Evolutionary conservation across 495 filamentous ascomycete genomes (phyloP), one percentile per base, ranked within the genome.

Genomic region (Penicillium dipodomyicola): DNA sequence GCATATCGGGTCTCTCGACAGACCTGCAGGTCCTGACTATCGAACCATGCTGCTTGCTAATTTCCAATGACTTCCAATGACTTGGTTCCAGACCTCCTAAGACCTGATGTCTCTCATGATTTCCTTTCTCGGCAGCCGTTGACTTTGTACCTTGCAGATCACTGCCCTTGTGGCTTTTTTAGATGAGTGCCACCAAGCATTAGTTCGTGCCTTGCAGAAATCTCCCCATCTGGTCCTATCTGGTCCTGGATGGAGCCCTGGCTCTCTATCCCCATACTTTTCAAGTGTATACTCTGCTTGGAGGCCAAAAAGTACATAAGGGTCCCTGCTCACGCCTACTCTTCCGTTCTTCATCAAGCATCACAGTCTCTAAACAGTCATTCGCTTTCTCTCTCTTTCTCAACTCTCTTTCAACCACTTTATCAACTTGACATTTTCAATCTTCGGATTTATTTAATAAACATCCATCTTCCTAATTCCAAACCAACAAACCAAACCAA

Each of bases 101-200:
- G 53, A 45, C 17, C 27, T 56, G 57, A 61, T 48, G 22, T 60
- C 60, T 66, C 65, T 58, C 52, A 58, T 54, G 15, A 17, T 46
- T 19, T 39, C 33, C 35, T 7, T 53, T n/a, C 25, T 53, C 27
- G 32, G 46, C 25, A 48, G n/a, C 22, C 56, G 27, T 57, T 57
- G 30, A 52, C 46, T 57, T 49, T 50, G 58, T 55, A 48, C 65
- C 65, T 68, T 68, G 63, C 65, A 42, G 65, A 68, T 68, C 65
- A 29, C 33, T 17, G 48, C 49, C 54, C 54, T 62, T 62, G 60
- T 60, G 63, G 65, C 58, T 54, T 49, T 57, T 46, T 45, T 37
- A 52, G 51, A 33, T 25, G 30, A 51, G 56, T 51, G 52, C 61
- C 56, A 64, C 58, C 57, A 65, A 61, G 64, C 61, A 60, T 49